Base-by-base conservation (phyloP, 2,329 filamentous ascomycete genomes). In the Trichophyton equinum region DNA sequence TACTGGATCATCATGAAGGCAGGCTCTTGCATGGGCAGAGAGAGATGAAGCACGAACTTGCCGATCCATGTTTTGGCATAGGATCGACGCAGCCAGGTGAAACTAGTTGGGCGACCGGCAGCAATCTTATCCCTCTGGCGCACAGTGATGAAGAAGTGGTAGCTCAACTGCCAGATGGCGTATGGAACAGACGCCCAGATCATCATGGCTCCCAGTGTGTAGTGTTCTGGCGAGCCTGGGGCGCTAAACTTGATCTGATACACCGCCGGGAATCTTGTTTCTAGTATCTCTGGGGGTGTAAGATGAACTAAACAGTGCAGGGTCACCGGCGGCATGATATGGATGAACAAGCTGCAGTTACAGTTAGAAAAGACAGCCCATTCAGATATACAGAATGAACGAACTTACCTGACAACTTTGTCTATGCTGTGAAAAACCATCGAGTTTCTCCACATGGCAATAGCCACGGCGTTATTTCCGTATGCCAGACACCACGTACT, bases 361-460 rank as follows among this genome's bases (percentile, higher is more conserved):
- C 13, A 56, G 59, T 22, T 51, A 36, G 58, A 22, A 51, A 42
- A 13, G 20, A 57, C 42, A 25, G 42, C 42, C 27, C 38, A 9
- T 47, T 40, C 27, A 46, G 27, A 13, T 9, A 47, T 25, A 6
- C 40, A 56, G 66, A 74, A 66, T 13, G 46, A 22, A 15, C 25
- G 1, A 73, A 83, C 76, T 66, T 74, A 85, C 71, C 89, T 94
- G 11, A 91, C 95, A 63, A 97, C 91, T 75, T 99, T 99, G 80
- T 99, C 94, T 75, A 99, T 85, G 71, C 90, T 95, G 78, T 99
- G 94, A 74, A 99, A 99, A 55, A 99, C 94, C 70, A 99, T 83
- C 36, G 91, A 96, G 73, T 99, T 99, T 65, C 94, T 85, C 94
- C 94, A 99, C 91, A 99, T 94, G 71, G 94, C 91, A 72, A 99